Evolutionary conservation across 108 stramenopile species (phyloP).

Genomic region (Fragilariopsis cylindrus): DNA sequence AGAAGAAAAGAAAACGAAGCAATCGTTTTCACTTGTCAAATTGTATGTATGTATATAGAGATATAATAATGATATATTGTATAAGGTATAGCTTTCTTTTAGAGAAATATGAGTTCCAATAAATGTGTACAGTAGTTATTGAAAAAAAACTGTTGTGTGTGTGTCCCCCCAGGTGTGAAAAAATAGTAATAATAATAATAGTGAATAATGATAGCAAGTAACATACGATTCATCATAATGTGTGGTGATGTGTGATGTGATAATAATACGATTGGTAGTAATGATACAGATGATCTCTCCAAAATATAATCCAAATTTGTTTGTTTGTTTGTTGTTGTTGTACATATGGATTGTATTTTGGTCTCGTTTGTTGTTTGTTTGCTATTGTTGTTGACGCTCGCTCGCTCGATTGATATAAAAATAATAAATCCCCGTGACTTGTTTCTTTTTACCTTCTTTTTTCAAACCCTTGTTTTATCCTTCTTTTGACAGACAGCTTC

Average conservation of each 20-base stretch:
- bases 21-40: slow-evolving; percentile 6
- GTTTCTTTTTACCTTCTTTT: not conserved
- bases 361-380: slow-evolving; percentile 11
- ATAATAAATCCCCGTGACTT: too few relatives aligned
- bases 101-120: slow-evolving; percentile 5
- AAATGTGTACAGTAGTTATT: not conserved
- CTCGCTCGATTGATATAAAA: not conserved
- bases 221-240: slow-evolving; percentile 17
- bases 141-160: not conserved
- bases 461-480: slow-evolving; percentile 12
- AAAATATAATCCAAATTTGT: not conserved
- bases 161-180: slow-evolving; percentile 4
- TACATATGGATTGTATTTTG: not conserved
- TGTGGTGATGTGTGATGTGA: slow-evolving; percentile 9
- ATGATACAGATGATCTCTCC: too few relatives aligned
- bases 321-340: slow-evolving; percentile 2
- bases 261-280: too few relatives aligned
- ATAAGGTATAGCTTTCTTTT: slow-evolving; percentile 7
- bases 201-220: not conserved
- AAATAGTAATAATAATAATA: slow-evolving; percentile 4
- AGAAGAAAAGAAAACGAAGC: slow-evolving; percentile 6
- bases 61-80: not conserved
- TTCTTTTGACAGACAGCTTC: not conserved
- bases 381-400: slow-evolving; percentile 15
- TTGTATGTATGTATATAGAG: slow-evolving; percentile 2